These are phyloP conservation scores for Saccharomyces eubayanus DNA, from an alignment of 805 yeast genomes.

Conservation along the genomic window DNA sequence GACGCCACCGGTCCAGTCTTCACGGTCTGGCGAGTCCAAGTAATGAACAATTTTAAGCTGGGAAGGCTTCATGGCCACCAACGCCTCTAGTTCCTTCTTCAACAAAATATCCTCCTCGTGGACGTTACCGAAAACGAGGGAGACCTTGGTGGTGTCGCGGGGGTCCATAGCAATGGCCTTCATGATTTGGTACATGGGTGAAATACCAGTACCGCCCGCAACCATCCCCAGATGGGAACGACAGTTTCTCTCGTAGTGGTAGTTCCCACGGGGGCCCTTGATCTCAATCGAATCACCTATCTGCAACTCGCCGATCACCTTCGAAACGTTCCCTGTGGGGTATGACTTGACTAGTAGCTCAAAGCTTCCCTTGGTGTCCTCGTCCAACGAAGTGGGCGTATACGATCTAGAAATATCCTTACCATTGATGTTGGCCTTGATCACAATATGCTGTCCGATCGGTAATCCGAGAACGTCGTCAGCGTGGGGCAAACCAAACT, in stretches of 20 bases:
- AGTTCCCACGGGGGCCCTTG: conserved; percentile 87
- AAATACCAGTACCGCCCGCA: conserved; percentile 95
- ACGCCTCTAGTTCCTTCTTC: conserved; percentile 66
- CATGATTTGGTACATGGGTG: conserved; percentile 91
- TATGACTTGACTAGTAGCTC: conserved; percentile 82
- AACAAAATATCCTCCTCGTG: conserved; percentile 72
- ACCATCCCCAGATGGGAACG: conserved; percentile 72
- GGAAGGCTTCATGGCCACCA: conserved; percentile 48
- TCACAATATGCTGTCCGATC: conserved; percentile 86
- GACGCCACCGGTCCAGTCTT: conserved; percentile 63
- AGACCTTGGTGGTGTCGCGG: conserved; percentile 65
- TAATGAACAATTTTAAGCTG: conserved; percentile 62
- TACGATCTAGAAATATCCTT: conserved; percentile 79
- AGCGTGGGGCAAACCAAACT: conserved; percentile 72
- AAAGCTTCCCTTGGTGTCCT: conserved; percentile 66
- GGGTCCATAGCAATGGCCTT: conserved; percentile 74
- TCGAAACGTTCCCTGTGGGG: conserved; percentile 78
- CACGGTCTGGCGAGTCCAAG: conserved; percentile 49
- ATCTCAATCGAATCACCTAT: conserved; percentile 74
- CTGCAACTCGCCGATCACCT: conserved; percentile 57
- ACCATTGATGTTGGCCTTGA: conserved; percentile 66
- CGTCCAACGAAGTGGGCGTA: conserved; percentile 79
- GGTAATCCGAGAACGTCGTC: conserved; percentile 78
- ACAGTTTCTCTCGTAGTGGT: conserved; percentile 75
- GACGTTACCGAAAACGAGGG: conserved; percentile 74